Conservation (phyloP, 2,329 filamentous ascomycete species). For the Calycina herbarum region DNA sequence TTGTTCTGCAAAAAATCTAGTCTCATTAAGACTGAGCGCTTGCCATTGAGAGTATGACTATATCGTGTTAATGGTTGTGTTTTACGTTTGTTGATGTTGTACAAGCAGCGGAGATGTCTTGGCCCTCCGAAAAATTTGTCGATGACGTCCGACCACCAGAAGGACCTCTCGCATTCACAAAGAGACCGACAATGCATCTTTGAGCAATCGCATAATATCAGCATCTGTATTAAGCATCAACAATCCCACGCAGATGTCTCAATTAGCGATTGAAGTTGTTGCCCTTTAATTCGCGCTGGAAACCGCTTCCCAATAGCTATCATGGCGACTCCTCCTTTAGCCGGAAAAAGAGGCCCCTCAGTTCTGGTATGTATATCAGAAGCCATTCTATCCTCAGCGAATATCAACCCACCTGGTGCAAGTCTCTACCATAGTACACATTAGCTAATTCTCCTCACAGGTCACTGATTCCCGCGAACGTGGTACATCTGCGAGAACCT, state of each 20-base stretch:
- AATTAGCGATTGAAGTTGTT: conserved; percentile 4
- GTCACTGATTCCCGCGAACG: conserved; percentile 59
- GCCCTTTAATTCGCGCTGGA: not conserved
- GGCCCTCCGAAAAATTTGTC: not conserved
- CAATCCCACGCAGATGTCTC: conserved; percentile 8
- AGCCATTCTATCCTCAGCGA: not conserved
- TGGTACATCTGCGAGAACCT: conserved; percentile 36
- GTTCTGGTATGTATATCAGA: conserved; percentile 51
- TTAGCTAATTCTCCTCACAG: conserved; percentile 37
- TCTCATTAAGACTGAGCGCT: too few species aligned
- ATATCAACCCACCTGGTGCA: not conserved
- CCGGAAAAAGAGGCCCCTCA: conserved; percentile 56
- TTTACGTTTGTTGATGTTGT: not conserved
- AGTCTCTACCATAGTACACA: not conserved
- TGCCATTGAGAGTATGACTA: too few species aligned
- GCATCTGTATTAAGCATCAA: not conserved
- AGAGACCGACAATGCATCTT: not conserved
- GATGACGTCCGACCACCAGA: not conserved
- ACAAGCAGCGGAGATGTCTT: not conserved
- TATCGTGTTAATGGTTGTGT: not conserved
- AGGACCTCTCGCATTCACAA: not conserved
- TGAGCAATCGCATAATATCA: not conserved
- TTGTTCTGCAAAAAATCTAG: too few species aligned
- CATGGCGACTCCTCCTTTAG: conserved; percentile 31
- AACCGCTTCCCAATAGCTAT: not conserved